phyloP scores from a whole-genome alignment of 768 basidiomycete genomes.

The Sistotremastrum niveocremeum region DNA sequence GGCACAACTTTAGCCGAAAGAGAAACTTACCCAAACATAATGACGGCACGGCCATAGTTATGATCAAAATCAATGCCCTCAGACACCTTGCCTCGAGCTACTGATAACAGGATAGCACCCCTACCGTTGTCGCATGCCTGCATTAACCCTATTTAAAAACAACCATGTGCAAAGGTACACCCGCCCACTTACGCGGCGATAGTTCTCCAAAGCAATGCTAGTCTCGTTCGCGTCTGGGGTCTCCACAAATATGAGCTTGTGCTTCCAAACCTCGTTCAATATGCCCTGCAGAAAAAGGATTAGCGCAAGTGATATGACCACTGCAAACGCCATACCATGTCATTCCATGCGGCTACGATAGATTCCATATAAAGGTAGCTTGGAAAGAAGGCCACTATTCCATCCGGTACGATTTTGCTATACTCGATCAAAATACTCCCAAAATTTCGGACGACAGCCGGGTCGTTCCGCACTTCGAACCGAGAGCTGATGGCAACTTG shows the following conservation, averaged over 20 bases:
- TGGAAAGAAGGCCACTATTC: slow-evolving; percentile 97
- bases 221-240: slow-evolving; percentile 99
- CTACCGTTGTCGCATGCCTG: slow-evolving; percentile 98
- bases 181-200: slow-evolving; percentile 54
- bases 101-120: slow-evolving; percentile 90
- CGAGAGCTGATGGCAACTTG: slow-evolving; percentile 97
- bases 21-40: slow-evolving; percentile 88
- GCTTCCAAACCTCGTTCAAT: slow-evolving; percentile 97
- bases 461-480: slow-evolving; percentile 98
- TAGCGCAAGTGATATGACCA: slow-evolving; percentile 2
- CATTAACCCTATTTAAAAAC: background rate
- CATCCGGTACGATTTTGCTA: slow-evolving; percentile 95
- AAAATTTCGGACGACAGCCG: slow-evolving; percentile 96
- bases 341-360: slow-evolving; percentile 99
- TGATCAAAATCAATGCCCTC: slow-evolving; percentile 99
- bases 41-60: slow-evolving; percentile 96
- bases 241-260: slow-evolving; percentile 98
- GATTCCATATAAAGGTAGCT: slow-evolving; percentile 99
- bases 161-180: background rate
- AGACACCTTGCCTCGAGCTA: slow-evolving; percentile 97
- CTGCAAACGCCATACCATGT: slow-evolving; percentile 64
- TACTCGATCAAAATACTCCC: slow-evolving; percentile 97
- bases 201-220: slow-evolving; percentile 94
- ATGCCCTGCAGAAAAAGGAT: slow-evolving; percentile 54
- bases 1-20: background rate